Evolutionary conservation across 31 red algal species (phyloP).

Genomic region (Porphyra umbilicalis): DNA sequence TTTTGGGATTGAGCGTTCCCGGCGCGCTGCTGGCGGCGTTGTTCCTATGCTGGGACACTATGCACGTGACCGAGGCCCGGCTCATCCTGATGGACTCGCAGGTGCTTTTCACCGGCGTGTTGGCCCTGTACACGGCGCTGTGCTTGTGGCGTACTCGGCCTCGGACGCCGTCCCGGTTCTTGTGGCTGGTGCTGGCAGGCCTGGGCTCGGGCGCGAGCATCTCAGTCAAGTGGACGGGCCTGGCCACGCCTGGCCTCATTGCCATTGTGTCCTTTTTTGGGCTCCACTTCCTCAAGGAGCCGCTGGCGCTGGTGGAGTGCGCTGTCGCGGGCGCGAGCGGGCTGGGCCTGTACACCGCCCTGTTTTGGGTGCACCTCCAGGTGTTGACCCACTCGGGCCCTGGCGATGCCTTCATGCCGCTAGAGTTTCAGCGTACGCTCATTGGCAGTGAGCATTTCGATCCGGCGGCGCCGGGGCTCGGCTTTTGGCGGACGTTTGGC

Average conservation of each 20-base stretch:
- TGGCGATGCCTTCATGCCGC: conserved; percentile 68
- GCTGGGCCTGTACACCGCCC: conserved; percentile 56
- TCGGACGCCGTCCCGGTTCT: conserved; percentile 19
- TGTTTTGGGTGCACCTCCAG: conserved; percentile 90
- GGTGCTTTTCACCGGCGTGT: conserved; percentile 75
- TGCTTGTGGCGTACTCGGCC: conserved; percentile 64
- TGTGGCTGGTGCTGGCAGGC: conserved; percentile 68
- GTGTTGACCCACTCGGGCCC: conserved; percentile 67
- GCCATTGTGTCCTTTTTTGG: conserved; percentile 97
- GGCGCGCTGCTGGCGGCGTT: conserved; percentile 54
- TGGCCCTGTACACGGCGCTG: conserved; percentile 75
- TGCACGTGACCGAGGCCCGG: conserved; percentile 86
- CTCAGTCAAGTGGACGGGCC: conserved; percentile 87
- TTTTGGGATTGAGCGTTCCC: conserved; percentile 44
- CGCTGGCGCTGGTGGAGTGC: conserved; percentile 79
- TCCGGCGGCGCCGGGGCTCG: conserved; percentile 30
- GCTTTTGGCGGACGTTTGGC: conserved; percentile 58
- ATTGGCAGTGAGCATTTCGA: conserved; percentile 84
- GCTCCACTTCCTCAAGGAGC: conserved; percentile 72
- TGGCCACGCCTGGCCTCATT: conserved; percentile 87
- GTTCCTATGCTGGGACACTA: conserved; percentile 62
- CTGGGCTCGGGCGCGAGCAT: conserved; percentile 62
- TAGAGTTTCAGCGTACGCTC: conserved; percentile 75
- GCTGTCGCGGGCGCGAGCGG: conserved; percentile 54
- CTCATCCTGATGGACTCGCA: conserved; percentile 94